A percentile compares a stretch with the other conserved stretches of the same genome.
phyloP scores from a whole-genome alignment of 495 filamentous ascomycete species.

The Daldinia vernicosa region DNA sequence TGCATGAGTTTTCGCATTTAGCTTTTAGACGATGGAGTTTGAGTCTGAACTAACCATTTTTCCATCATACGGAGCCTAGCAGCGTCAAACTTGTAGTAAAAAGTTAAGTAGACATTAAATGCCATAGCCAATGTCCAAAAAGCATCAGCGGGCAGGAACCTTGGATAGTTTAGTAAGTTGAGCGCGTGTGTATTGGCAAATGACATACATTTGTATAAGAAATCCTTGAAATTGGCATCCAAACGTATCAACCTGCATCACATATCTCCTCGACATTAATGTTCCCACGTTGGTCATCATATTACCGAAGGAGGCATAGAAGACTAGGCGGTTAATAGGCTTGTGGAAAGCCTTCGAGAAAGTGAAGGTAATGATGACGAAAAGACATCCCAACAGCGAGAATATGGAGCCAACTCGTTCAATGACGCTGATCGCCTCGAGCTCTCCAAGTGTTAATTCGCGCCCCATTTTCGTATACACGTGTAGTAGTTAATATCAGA shows the following conservation, averaged over 20 bases:
- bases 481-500: not conserved
- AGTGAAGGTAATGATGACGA: slow-evolving; percentile 78
- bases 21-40: not conserved
- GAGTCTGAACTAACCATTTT: slow-evolving; percentile 51
- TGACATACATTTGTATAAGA: slow-evolving; percentile 71
- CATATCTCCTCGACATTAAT: slow-evolving; percentile 71
- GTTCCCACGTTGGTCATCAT: slow-evolving; percentile 82
- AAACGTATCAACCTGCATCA: slow-evolving; percentile 54
- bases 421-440: slow-evolving; percentile 63
- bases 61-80: slow-evolving; percentile 74
- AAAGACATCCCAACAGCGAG: slow-evolving; percentile 74
- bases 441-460: slow-evolving; percentile 38
- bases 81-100: slow-evolving; percentile 79
- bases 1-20: not conserved
- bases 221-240: slow-evolving; percentile 82
- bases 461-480: slow-evolving; percentile 22
- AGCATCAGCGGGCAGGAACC: slow-evolving; percentile 83
- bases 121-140: slow-evolving; percentile 88
- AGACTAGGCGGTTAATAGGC: slow-evolving; percentile 89
- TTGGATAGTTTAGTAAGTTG: slow-evolving; percentile 47
- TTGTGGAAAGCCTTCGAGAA: slow-evolving; percentile 71
- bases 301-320: slow-evolving; percentile 87
- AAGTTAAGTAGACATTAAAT: slow-evolving; percentile 85
- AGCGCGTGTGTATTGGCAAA: not conserved
- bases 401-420: slow-evolving; percentile 75